A percentile compares a stretch with the other conserved stretches of the same genome.
phyloP scores from a whole-genome alignment of 2,329 filamentous ascomycete species.

The Atkinsonella texensis region DNA sequence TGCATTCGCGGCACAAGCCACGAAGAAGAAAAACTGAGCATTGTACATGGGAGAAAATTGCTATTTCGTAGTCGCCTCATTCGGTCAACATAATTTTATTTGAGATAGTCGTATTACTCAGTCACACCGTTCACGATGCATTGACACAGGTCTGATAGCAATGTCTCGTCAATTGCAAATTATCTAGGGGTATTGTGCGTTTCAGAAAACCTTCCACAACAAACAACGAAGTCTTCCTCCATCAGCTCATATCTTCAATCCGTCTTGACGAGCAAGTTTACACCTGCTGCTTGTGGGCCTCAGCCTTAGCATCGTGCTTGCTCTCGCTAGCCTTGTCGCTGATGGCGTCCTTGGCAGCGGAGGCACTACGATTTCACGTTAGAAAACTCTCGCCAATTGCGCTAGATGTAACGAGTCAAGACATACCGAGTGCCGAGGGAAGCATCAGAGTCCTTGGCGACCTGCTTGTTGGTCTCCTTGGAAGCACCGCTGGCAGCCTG shows the following conservation, averaged over 20 bases:
- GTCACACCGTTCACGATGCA: no score
- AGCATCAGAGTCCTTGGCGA: conserved; percentile 50
- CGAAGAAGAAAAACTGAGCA: conserved; percentile 15
- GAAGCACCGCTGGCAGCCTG: conserved; percentile 40
- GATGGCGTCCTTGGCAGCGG: conserved; percentile 36
- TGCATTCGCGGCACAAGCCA: conserved; percentile 29
- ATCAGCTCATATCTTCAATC: not conserved
- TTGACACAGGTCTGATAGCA: not conserved
- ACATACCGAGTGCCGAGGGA: conserved; percentile 39
- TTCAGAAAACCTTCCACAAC: not conserved
- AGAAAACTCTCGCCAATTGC: not conserved
- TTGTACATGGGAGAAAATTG: not conserved
- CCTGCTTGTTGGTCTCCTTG: conserved; percentile 60
- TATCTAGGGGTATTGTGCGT: conserved; percentile 9
- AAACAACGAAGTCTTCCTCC: not conserved
- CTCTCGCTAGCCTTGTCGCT: conserved; percentile 33
- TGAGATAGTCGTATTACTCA: no score
- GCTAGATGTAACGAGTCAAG: not conserved
- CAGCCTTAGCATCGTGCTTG: conserved; percentile 27
- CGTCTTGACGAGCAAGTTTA: conserved; percentile 13
- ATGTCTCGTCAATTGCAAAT: not conserved
- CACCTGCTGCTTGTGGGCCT: conserved; percentile 29
- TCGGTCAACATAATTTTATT: no score
- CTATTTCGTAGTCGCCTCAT: not conserved
- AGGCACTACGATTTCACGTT: conserved; percentile 21